Evolutionary conservation across 257 asterid species (phyloP), one percentile per base, ranked within the genome.

Genomic region (Knoxia roxburghii): DNA sequence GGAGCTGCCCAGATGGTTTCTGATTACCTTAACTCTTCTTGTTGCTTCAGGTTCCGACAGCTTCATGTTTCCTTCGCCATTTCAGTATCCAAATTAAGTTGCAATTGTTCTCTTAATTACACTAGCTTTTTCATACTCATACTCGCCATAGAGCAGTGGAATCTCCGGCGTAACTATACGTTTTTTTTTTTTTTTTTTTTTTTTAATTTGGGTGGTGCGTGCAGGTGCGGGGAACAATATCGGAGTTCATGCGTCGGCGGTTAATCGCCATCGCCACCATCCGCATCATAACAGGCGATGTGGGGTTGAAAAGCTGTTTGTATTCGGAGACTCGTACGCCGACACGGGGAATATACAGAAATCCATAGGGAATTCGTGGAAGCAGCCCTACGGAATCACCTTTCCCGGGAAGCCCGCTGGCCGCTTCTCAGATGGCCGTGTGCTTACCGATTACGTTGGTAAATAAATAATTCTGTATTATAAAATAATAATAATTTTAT

Each of bases 331-430:
- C 63, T 90, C 99, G 0, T 94, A 94, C 46, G 96, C 83, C 0
- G 99, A 94, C 69, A 94, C 99, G 0, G 99, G 99, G 20, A 94
- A 94, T 78, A 12, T 77, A 37, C 63, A 79, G 45, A 90, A 87
- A 61, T 41, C 90, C 0, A 0, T 78, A 14, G 93, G 85, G 20
- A 74, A 61, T 49, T 87, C 96, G 0, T 94, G 99, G 99, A 79
- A 62, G 21, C 68, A 65, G 15, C 99, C 99, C 1, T 94, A 94
- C 70, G 97, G 99, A 21, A 15, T 69, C 77, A 90, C 96, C 68
- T 87, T 87, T 41, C 99, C 99, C 37, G 99, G 99, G 33, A 90
- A 88, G 63, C 99, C 99, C 24, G 73, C 96, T 74, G 99, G 99
- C 67, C 78, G 99, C 8, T 94, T 77, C 73, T 90, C 97, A 53